Conservation (phyloP, 2,329 filamentous ascomycete genomes). For the Dryadomyces quercus-mongolicae region DNA sequence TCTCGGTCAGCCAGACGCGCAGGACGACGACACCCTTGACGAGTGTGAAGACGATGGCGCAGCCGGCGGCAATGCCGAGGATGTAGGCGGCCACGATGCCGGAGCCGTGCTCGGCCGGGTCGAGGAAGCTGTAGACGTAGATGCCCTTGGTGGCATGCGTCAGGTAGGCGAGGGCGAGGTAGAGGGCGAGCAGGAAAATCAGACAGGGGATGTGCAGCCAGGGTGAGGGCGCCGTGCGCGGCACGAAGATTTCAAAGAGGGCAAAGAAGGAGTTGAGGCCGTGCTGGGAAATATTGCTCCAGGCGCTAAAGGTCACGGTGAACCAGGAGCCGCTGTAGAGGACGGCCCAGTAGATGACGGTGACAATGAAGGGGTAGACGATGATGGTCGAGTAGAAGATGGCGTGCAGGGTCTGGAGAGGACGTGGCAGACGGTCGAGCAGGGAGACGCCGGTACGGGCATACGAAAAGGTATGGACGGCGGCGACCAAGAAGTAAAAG, state of each 20-base stretch:
- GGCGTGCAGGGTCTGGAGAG: constrained; percentile 52
- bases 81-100: constrained; percentile 52
- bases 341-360: constrained; percentile 57
- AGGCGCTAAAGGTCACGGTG: constrained; percentile 36
- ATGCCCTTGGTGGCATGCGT: constrained; percentile 57
- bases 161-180: constrained; percentile 63
- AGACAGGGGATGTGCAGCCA: constrained; percentile 57
- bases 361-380: constrained; percentile 56
- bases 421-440: constrained; percentile 46
- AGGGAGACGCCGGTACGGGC: constrained; percentile 38
- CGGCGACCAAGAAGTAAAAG: constrained; percentile 62
- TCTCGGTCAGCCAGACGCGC: constrained; percentile 36
- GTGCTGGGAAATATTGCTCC: constrained; percentile 62
- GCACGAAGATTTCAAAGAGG: constrained; percentile 60
- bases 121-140: constrained; percentile 71
- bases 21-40: constrained; percentile 38
- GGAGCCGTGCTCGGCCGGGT: constrained; percentile 38
- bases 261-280: constrained; percentile 62
- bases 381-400: constrained; percentile 52
- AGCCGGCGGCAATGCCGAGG: constrained; percentile 42
- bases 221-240: constrained; percentile 49
- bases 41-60: constrained; percentile 39
- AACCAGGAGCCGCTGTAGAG: constrained; percentile 44
- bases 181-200: constrained; percentile 57
- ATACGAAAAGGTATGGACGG: constrained; percentile 60